phyloP scores from a whole-genome alignment of 345 rosid species.

The Eucalyptus pauciflora region DNA sequence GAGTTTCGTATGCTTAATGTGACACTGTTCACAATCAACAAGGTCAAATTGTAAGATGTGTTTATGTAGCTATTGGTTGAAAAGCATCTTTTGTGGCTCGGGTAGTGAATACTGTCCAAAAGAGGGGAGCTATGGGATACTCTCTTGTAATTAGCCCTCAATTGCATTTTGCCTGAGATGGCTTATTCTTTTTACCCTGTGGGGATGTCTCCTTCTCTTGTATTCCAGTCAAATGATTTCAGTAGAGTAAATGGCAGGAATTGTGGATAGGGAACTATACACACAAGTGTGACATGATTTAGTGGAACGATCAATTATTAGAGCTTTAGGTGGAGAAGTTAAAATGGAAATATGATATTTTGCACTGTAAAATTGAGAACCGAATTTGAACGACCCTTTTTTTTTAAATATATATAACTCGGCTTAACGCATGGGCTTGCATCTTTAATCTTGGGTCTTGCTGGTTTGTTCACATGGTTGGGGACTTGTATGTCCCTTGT shows the following conservation, averaged over 20 bases:
- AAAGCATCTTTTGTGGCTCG: background rate
- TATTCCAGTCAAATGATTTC: background rate
- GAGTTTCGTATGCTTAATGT: background rate
- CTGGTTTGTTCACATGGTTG: background rate
- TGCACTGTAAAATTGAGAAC: background rate
- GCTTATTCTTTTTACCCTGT: background rate
- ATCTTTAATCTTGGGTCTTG: background rate
- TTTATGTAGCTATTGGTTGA: background rate
- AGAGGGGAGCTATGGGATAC: background rate
- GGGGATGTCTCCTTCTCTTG: background rate
- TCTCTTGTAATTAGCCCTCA: background rate
- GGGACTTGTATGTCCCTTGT: background rate
- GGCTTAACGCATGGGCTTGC: background rate
- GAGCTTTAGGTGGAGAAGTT: background rate
- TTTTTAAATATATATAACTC: background rate
- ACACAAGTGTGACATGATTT: background rate
- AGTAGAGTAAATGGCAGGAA: background rate
- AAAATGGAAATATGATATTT: background rate
- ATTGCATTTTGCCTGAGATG: background rate
- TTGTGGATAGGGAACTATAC: background rate
- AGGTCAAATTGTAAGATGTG: background rate
- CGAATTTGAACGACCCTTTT: background rate
- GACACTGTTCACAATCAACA: background rate
- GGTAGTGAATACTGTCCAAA: background rate
- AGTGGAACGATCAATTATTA: background rate